These are phyloP conservation scores for Mycena crocata DNA, from an alignment of 768 basidiomycete genomes.

Conservation along the genomic window DNA sequence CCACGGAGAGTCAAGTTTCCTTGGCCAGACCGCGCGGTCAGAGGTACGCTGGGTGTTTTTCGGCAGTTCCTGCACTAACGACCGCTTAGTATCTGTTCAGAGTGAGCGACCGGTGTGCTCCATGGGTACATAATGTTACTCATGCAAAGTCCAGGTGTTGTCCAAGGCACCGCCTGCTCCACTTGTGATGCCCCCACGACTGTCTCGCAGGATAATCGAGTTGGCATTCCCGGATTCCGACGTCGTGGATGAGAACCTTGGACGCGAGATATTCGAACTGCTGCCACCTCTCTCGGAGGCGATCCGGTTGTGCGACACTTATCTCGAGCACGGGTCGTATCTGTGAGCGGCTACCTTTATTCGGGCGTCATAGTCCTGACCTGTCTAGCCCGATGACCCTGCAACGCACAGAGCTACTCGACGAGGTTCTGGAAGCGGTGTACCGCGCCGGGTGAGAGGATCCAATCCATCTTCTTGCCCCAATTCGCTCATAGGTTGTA, in stretches of 20 bases:
- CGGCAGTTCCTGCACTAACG: background rate
- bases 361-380: slow-evolving; percentile 3
- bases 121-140: background rate
- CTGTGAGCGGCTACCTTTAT: slow-evolving; percentile 54
- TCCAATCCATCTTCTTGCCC: background rate
- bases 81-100: slow-evolving; percentile 65
- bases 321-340: slow-evolving; percentile 70
- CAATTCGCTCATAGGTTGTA: background rate
- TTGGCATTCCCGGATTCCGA: slow-evolving; percentile 49
- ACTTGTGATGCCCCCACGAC: slow-evolving; percentile 40
- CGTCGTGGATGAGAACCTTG: slow-evolving; percentile 49
- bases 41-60: slow-evolving; percentile 59
- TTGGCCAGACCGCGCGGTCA: slow-evolving; percentile 74
- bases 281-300: slow-evolving; percentile 73
- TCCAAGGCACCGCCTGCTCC: slow-evolving; percentile 34
- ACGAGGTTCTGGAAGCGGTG: slow-evolving; percentile 64
- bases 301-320: slow-evolving; percentile 69
- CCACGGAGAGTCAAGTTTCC: slow-evolving; percentile 65
- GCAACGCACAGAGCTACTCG: slow-evolving; percentile 64
- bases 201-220: slow-evolving; percentile 56
- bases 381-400: slow-evolving; percentile 64
- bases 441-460: slow-evolving; percentile 68
- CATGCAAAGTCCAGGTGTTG: slow-evolving; percentile 36
- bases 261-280: slow-evolving; percentile 55
- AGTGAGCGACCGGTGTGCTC: slow-evolving; percentile 43